Evolutionary conservation across 2,329 filamentous ascomycete species (phyloP).

Genomic region (Pseudogymnoascus destructans): DNA sequence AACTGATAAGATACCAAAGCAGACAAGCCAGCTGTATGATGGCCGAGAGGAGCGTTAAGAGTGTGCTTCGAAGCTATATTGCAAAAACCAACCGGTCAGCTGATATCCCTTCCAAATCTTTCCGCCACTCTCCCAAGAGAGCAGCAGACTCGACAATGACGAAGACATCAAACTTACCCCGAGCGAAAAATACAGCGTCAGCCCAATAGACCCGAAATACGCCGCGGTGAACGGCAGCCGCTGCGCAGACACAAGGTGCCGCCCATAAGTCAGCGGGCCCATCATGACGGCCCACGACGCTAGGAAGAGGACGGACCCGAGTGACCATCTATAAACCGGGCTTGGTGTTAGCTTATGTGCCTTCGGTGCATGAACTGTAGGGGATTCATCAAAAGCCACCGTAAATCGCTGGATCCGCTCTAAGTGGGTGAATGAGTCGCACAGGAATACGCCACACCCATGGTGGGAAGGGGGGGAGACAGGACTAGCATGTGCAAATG

Average conservation of each 20-base stretch:
- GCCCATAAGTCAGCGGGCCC: conserved; percentile 71
- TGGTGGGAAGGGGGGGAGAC: neutral
- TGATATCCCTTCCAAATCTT: conserved; percentile 25
- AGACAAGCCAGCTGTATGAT: conserved; percentile 73
- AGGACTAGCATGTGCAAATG: neutral
- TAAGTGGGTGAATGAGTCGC: neutral
- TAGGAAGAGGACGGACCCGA: conserved; percentile 82
- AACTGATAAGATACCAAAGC: conserved; percentile 89
- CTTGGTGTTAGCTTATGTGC: neutral
- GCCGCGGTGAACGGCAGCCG: conserved; percentile 84
- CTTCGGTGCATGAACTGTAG: neutral
- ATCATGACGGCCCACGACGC: conserved; percentile 88
- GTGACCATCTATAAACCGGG: conserved; percentile 62
- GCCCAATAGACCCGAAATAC: conserved; percentile 83
- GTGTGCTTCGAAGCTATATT: conserved; percentile 61
- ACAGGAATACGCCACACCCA: neutral
- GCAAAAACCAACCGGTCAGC: conserved; percentile 12
- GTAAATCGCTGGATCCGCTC: neutral
- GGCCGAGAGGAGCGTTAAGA: conserved; percentile 74
- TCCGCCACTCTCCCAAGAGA: conserved; percentile 8
- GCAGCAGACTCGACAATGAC: neutral
- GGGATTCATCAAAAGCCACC: neutral
- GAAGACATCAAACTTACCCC: conserved; percentile 49
- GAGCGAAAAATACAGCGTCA: conserved; percentile 86
- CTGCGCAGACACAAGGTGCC: conserved; percentile 72